Conservation (phyloP, 495 filamentous ascomycete species). For the Penicillium cosmopolitanum region DNA sequence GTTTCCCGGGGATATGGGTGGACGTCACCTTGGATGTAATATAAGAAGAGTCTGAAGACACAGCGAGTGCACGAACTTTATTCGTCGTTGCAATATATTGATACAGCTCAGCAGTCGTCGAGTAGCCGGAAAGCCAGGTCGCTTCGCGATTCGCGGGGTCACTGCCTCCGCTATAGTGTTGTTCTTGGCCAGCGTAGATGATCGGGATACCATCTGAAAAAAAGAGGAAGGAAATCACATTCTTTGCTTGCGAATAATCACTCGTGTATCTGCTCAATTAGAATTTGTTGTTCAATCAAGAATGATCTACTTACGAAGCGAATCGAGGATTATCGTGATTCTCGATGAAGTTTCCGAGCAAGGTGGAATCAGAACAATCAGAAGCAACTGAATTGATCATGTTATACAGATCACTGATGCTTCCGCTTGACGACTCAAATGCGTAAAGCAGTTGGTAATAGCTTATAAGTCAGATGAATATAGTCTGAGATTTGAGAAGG, state of each 20-base stretch:
- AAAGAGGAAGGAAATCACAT: conserved; percentile 72
- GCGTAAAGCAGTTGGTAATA: conserved; percentile 62
- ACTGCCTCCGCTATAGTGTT: conserved; percentile 64
- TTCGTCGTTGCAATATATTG: conserved; percentile 60
- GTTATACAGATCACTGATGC: conserved; percentile 60
- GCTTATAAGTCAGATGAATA: conserved; percentile 18
- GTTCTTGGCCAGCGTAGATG: conserved; percentile 74
- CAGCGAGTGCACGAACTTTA: conserved; percentile 60
- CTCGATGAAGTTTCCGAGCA: conserved; percentile 76
- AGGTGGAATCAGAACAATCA: conserved; percentile 60
- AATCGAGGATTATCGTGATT: conserved; percentile 81
- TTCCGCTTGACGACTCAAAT: conserved; percentile 63
- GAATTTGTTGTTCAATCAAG: background rate
- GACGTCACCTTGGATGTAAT: conserved; percentile 44
- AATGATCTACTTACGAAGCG: conserved; percentile 42
- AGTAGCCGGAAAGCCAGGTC: conserved; percentile 70
- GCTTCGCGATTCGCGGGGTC: conserved; percentile 77
- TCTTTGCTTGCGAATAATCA: conserved; percentile 59
- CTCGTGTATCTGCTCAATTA: conserved; percentile 23
- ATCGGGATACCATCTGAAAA: conserved; percentile 71
- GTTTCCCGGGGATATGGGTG: background rate
- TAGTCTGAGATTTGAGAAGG: background rate
- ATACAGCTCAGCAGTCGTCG: conserved; percentile 63
- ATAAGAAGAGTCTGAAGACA: conserved; percentile 50
- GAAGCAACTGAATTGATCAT: conserved; percentile 59